Percentiles rank a stretch among this genome's conserved stretches.
These are phyloP conservation scores for Prunus mongolica DNA, from an alignment of 306 rosid genomes.

Conservation along the genomic window DNA sequence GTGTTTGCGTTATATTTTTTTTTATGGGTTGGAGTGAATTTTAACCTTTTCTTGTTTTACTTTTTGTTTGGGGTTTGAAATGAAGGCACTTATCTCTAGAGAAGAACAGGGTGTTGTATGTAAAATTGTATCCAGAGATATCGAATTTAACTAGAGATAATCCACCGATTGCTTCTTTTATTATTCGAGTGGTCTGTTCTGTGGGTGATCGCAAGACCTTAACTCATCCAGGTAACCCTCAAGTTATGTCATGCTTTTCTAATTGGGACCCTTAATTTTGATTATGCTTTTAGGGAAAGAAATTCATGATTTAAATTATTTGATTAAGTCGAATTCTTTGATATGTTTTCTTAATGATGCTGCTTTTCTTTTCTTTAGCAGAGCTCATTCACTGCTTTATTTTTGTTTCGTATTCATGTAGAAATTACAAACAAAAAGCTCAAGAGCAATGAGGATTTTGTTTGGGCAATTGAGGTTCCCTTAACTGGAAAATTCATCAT, in stretches of 20 bases:
- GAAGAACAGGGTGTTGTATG: conserved; percentile 70
- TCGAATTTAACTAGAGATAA: conserved; percentile 76
- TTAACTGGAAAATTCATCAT: conserved; percentile 91
- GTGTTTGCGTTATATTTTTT: neutral
- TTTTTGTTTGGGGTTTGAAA: neutral
- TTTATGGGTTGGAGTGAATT: neutral
- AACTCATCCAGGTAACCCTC: conserved; percentile 70
- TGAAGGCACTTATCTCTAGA: conserved; percentile 94
- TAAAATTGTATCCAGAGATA: conserved; percentile 81
- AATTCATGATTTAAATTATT: neutral
- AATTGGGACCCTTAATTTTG: too few species aligned
- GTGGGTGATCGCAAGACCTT: conserved; percentile 73
- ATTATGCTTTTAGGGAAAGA: too few species aligned
- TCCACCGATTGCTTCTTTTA: conserved; percentile 93
- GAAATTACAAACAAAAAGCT: conserved; percentile 73
- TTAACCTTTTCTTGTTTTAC: neutral
- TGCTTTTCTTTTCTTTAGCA: neutral
- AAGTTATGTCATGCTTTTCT: neutral
- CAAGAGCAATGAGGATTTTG: conserved; percentile 81
- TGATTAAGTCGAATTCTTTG: neutral
- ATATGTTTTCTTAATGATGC: neutral
- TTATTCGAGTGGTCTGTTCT: conserved; percentile 67
- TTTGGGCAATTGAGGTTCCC: conserved; percentile 93
- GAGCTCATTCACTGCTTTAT: neutral
- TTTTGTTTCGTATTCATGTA: conserved; percentile 25